phyloP scores from a whole-genome alignment of 495 filamentous ascomycete species.

The Glonium stellatum region DNA sequence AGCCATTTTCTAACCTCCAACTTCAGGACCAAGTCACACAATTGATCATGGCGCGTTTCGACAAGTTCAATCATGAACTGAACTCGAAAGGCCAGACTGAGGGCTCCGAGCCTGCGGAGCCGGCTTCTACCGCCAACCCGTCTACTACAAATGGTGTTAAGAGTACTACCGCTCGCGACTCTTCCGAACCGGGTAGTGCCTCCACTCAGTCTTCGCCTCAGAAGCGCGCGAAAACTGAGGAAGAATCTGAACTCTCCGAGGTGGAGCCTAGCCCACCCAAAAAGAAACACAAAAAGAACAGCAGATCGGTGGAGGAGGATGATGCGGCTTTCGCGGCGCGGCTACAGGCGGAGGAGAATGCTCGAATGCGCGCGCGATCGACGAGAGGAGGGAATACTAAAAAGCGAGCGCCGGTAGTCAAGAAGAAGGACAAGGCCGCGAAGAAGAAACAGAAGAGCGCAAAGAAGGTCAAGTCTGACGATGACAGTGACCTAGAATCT shows the following conservation, averaged over 20 bases:
- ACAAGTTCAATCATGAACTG: constrained; percentile 58
- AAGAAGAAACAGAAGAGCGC: constrained; percentile 75
- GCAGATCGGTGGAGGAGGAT: constrained; percentile 48
- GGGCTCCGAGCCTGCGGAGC: constrained; percentile 31
- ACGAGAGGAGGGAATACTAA: constrained; percentile 60
- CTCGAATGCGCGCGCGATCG: constrained; percentile 51
- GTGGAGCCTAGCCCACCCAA: constrained; percentile 45
- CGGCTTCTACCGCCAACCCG: constrained; percentile 30
- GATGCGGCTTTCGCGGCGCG: constrained; percentile 80
- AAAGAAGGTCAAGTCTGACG: constrained; percentile 66
- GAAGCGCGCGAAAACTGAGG: constrained; percentile 35
- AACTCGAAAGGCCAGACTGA: constrained; percentile 28
- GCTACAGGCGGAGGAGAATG: constrained; percentile 88
- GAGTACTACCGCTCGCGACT: constrained; percentile 5
- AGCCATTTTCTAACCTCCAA: constrained; percentile 5
- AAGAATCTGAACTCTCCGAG: constrained; percentile 41
- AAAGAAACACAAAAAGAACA: constrained; percentile 50
- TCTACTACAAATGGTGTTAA: constrained; percentile 44
- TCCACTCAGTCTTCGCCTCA: constrained; percentile 13
- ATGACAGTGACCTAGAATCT: constrained; percentile 68
- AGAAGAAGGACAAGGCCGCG: constrained; percentile 49
- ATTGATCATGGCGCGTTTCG: constrained; percentile 86
- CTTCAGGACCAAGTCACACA: constrained; percentile 67
- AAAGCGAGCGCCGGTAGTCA: constrained; percentile 33
- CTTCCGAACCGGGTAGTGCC: constrained; percentile 13